Base-by-base conservation (phyloP, 2,329 filamentous ascomycete genomes). In the Trichoderma sp. region DNA sequence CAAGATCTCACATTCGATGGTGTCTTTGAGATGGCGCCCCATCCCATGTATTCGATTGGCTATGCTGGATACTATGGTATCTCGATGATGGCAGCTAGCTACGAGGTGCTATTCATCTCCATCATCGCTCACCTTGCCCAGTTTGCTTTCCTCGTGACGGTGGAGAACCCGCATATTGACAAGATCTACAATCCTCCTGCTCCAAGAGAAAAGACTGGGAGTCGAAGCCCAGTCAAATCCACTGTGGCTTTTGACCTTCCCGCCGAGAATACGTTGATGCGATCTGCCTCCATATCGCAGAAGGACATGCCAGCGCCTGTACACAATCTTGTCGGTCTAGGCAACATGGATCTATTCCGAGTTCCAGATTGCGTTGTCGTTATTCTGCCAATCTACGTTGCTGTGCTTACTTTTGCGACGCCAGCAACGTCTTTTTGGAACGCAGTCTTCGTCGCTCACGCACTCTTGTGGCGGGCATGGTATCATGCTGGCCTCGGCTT, bases 31-130 rank as follows among this genome's bases (percentile, higher is more conserved):
- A 96, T 99, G 90, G 95, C 95, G 22, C 95, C 95, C 35, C 95
- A 98, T 78, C 94, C 94, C 71, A 98, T 98, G 94, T 98, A 98
- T 81, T 97, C 94, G 66, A 94, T 98, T 75, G 95, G 95, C 45
- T 99, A 99, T 79, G 93, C 93, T 63, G 95, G 95, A 56, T 99
- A 96, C 82, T 99, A 99, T 78, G 95, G 95, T 73, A 97, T 98
- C 76, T 97, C 94, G 69, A 90, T 97, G 82, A 96, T 99, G 90
- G 94, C 93, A 56, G 94, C 94, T 70, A 99, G 95, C 84, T 98
- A 98, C 81, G 93, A 94, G 75, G 94, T 99, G 68, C 86, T 99
- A 59, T 94, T 97, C 84, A 97, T 98, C 78, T 98, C 95, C 67
- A 94, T 99, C 75, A 81, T 96, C 75, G 95, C 94, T 70, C 95